A percentile compares a stretch with the other conserved stretches of the same genome.
phyloP scores from a whole-genome alignment of 108 stramenopile genomes.

The Parietichytrium sp. region DNA sequence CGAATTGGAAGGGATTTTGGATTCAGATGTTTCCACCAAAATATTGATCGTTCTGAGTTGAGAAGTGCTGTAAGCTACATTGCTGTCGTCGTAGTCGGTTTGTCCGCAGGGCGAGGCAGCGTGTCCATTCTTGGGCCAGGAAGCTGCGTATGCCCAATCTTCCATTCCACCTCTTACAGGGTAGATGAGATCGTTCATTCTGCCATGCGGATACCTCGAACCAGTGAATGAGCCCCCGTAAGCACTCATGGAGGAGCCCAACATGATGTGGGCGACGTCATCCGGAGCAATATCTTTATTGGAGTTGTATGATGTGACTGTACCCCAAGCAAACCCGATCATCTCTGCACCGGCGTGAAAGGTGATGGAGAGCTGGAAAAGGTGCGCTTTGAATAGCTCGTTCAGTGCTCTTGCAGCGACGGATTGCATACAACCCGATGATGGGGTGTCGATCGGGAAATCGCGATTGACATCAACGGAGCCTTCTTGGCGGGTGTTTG shows the following conservation, averaged over 20 bases:
- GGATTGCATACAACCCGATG: conserved; percentile 80
- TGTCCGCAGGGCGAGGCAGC: conserved; percentile 64
- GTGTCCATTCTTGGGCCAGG: conserved; percentile 80
- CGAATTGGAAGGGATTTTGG: conserved; percentile 45
- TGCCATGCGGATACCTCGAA: conserved; percentile 55
- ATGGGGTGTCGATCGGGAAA: conserved; percentile 71
- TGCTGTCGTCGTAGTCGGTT: conserved; percentile 61
- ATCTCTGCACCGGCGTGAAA: conserved; percentile 89
- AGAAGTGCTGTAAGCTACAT: conserved; percentile 72
- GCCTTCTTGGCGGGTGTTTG: conserved; percentile 65
- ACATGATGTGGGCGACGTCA: conserved; percentile 58
- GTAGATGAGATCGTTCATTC: conserved; percentile 78
- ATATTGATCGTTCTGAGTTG: not conserved
- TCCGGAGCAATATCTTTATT: conserved; percentile 58
- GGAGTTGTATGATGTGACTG: conserved; percentile 57
- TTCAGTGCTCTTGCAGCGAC: conserved; percentile 80
- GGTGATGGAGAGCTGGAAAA: conserved; percentile 83
- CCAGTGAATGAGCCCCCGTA: conserved; percentile 58
- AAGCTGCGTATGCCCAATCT: conserved; percentile 88
- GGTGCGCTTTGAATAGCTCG: conserved; percentile 80
- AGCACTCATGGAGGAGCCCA: conserved; percentile 52
- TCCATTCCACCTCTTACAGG: conserved; percentile 89
- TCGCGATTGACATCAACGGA: conserved; percentile 79
- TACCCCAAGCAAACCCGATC: conserved; percentile 86
- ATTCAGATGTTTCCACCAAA: conserved; percentile 14